These are phyloP conservation scores for Terana coerulea DNA, from an alignment of 768 basidiomycete species.

Conservation along the genomic window DNA sequence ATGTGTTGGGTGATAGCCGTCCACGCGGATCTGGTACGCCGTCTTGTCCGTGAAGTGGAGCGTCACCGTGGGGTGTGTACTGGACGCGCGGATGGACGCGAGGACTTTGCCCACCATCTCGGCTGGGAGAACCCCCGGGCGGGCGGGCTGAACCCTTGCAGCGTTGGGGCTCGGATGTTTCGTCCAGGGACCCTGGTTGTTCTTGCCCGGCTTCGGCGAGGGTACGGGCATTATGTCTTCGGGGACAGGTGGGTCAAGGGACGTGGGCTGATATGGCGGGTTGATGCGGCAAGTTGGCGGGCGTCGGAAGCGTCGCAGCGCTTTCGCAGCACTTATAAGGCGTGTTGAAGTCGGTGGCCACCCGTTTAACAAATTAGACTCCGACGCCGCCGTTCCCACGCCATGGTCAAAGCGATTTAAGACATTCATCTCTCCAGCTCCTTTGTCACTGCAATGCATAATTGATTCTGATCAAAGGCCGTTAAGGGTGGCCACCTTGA, in stretches of 20 bases:
- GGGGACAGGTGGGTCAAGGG: background rate
- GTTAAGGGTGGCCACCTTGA: too few species aligned
- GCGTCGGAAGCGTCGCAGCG: too few species aligned
- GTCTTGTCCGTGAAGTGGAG: conserved; percentile 34
- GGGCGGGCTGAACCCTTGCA: background rate
- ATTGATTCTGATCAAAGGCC: too few species aligned
- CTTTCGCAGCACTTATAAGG: too few species aligned
- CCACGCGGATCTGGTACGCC: conserved; percentile 46
- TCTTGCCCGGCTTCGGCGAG: background rate
- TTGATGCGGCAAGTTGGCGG: background rate
- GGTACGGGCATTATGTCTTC: background rate
- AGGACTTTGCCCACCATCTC: conserved; percentile 31
- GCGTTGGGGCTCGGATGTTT: background rate
- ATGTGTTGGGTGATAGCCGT: conserved; percentile 56
- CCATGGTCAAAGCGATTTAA: too few species aligned
- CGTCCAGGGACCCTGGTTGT: background rate
- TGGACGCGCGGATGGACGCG: conserved; percentile 28
- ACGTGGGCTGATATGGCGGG: background rate
- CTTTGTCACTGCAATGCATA: too few species aligned
- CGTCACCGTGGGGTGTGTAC: conserved; percentile 31
- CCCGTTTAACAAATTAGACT: too few species aligned
- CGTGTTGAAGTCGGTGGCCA: too few species aligned
- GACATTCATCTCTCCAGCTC: too few species aligned
- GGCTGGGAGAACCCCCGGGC: conserved; percentile 27
- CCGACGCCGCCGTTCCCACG: too few species aligned